A percentile compares a stretch with the other conserved stretches of the same genome.
Evolutionary conservation across 257 asterid genomes (phyloP).

Genomic region (Capsicum pubescens): DNA sequence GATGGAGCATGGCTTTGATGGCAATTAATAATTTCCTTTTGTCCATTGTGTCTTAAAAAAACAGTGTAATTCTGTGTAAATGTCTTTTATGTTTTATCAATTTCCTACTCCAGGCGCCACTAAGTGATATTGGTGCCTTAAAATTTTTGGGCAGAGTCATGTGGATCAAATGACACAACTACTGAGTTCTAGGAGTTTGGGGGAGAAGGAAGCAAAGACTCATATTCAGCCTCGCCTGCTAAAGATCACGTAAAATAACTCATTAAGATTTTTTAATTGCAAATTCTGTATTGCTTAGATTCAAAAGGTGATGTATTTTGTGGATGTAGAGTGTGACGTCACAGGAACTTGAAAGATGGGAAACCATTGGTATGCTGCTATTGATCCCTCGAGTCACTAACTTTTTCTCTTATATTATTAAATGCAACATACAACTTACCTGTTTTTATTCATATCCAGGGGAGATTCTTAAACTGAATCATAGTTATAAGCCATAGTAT

Average conservation of each 20-base stretch:
- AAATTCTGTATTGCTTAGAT: constrained; percentile 31
- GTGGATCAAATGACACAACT: constrained; percentile 79
- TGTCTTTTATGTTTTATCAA: constrained; percentile 47
- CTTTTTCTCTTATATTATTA: constrained; percentile 25
- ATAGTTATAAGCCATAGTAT: constrained; percentile 77
- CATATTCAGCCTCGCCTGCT: constrained; percentile 44
- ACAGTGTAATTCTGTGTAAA: constrained; percentile 57
- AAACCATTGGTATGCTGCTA: no score
- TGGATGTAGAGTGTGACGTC: constrained; percentile 52
- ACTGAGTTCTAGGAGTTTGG: constrained; percentile 62
- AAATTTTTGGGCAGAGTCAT: constrained; percentile 89
- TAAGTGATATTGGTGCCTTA: constrained; percentile 74
- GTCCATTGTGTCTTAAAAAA: constrained; percentile 49
- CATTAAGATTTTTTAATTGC: constrained; percentile 25
- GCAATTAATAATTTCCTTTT: constrained; percentile 49
- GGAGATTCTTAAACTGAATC: constrained; percentile 77
- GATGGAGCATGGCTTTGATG: constrained; percentile 43
- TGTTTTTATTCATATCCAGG: constrained; percentile 52
- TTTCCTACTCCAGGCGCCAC: constrained; percentile 60
- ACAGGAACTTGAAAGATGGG: constrained; percentile 64
- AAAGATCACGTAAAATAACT: constrained; percentile 46
- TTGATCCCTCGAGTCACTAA: neutral
- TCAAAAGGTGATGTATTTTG: constrained; percentile 33
- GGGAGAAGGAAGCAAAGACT: constrained; percentile 49
- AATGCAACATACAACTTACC: constrained; percentile 7